Base-by-base conservation (phyloP, 169 alveolate genomes). In the Hepatocystis sp. region DNA sequence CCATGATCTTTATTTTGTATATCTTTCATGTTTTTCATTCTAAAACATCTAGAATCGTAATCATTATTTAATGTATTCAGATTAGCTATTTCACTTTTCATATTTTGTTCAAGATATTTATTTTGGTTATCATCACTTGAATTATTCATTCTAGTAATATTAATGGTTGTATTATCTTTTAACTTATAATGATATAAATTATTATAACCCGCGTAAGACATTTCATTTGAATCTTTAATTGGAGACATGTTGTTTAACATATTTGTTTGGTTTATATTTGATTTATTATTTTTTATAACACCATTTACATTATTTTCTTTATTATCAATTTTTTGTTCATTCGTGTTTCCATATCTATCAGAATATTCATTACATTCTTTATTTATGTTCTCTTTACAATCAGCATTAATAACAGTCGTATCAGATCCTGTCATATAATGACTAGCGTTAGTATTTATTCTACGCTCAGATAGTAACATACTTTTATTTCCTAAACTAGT, bases 11-110 rank as follows among this genome's bases (percentile, higher is more conserved):
- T 44, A n/a, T 30, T 47, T 28, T 39, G 53, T n/a, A 27, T 56
- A 42, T 76, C 34, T 27, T 51, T 56, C 10, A 49, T 15, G 39
- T 21, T 8, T 2, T 56, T 58, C 11, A 23, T 30, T 36, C 40
- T 21, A 63, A 13, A 36, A 36, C 71, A n/a, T n/a, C n/a, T n/a
- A n/a, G n/a, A n/a, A n/a, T n/a, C n/a, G n/a, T n/a, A n/a, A n/a
- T n/a, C 46, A 3, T 67, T 58, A 30, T 28, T 32, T 44, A 46
- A 58, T 19, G 40, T 15, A n/a, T 32, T 56, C n/a, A 76, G 7
- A 58, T 76, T 76, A 19, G 17, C 56, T 13, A 30, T 17, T 44
- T 76, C 88, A 58, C 88, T 58, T 25, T 39, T 60, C 10, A n/a
- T n/a, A n/a, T n/a, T n/a, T n/a, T n/a, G n/a, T n/a, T n/a, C n/a